phyloP scores from a whole-genome alignment of 192 early-diverging fungal species.

The Phycomyces nitens region DNA sequence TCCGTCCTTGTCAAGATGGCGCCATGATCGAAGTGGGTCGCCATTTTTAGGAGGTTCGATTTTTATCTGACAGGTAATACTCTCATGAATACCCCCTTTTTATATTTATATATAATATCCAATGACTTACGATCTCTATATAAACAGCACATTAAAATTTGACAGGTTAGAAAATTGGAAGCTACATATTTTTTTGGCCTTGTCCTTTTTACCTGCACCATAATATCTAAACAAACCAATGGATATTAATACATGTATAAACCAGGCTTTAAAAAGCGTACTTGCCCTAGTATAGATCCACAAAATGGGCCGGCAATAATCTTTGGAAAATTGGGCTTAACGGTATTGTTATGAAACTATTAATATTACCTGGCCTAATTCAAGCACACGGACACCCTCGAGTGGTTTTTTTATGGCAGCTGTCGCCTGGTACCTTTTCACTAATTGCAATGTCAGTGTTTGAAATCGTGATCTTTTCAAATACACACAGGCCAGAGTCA shows the following conservation, averaged over 20 bases:
- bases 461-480: no score
- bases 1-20: conserved; percentile 43
- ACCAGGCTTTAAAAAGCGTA: background rate
- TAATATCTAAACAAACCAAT: conserved; percentile 29
- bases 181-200: background rate
- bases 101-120: background rate
- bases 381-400: conserved; percentile 38
- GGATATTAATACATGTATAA: no score
- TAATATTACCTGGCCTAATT: conserved; percentile 40
- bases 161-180: background rate
- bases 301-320: conserved; percentile 51
- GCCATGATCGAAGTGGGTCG: conserved; percentile 45
- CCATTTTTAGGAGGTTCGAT: conserved; percentile 43
- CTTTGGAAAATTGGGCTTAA: conserved; percentile 7
- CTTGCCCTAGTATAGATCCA: conserved; percentile 46
- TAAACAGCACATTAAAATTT: background rate
- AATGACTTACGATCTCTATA: conserved; percentile 42
- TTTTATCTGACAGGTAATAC: conserved; percentile 33
- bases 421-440: background rate
- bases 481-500: no score
- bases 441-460: no score
- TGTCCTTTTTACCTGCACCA: conserved; percentile 27
- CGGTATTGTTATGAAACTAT: background rate
- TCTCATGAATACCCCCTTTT: background rate
- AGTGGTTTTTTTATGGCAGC: conserved; percentile 26